phyloP scores from a whole-genome alignment of 345 rosid species.

The Toxicodendron radicans region DNA sequence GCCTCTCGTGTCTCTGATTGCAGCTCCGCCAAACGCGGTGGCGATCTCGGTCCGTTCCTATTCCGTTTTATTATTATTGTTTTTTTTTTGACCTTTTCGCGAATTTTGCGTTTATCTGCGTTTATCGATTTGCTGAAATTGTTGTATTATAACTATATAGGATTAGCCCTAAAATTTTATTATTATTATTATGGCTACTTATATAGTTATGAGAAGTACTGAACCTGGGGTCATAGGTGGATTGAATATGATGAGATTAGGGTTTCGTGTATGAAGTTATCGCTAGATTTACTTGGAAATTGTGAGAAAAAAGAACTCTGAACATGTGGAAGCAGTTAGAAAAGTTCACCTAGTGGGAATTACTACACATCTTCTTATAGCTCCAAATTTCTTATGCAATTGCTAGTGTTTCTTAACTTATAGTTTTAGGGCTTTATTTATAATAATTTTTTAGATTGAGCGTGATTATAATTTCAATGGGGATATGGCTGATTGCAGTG shows the following conservation, averaged over 20 bases:
- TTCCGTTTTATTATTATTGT: too few relatives aligned
- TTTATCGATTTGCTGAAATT: too few relatives aligned
- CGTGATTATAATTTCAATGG: background rate
- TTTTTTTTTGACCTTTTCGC: background rate
- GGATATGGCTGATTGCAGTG: background rate
- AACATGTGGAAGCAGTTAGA: background rate
- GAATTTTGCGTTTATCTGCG: background rate
- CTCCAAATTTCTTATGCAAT: background rate
- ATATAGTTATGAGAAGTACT: background rate
- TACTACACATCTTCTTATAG: background rate
- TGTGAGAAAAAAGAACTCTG: background rate
- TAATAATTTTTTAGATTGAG: background rate
- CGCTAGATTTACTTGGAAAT: background rate
- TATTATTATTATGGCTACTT: background rate
- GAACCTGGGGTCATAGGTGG: background rate
- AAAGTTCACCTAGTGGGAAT: background rate
- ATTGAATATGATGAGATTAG: background rate
- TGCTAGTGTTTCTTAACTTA: background rate
- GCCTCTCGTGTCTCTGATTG: slow-evolving; percentile 86
- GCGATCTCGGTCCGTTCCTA: slow-evolving; percentile 72
- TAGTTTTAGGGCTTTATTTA: background rate
- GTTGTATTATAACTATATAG: too few relatives aligned
- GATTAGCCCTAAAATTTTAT: too few relatives aligned
- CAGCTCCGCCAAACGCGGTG: slow-evolving; percentile 98
- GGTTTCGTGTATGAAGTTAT: background rate